Base-by-base conservation (phyloP, 2,329 filamentous ascomycete species). In the Juglanconis juglandina region DNA sequence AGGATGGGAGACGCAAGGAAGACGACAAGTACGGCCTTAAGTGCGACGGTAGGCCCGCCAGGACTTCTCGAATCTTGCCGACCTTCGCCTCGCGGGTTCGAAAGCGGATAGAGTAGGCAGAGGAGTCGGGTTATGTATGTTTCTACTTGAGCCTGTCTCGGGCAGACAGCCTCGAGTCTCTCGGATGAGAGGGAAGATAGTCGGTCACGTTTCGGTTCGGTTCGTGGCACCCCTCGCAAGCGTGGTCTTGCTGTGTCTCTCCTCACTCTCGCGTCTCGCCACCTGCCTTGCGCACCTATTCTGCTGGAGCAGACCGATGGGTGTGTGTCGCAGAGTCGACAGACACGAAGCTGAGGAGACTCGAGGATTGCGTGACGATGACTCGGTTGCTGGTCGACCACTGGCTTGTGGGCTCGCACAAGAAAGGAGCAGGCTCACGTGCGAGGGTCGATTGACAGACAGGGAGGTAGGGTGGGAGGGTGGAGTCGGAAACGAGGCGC, bases 71-170 rank as follows among this genome's bases (percentile, higher is more conserved):
- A 53, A 35, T 52, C 7, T 9, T 44, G 42, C 32, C 55, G 57
- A 53, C 35, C 17, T 34, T 62, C 60, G 57, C 60, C 57, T 62
- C 56, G 47, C 30, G 32, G 53, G 30, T 39, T 46, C 53, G 46
- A 17, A 52, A 52, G 44, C n/a, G 50, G 58, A 24, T 48, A 53
- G 35, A 11, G 33, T 41, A 56, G 47, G 47, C 32, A 34, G 54
- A 17, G 32, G 34, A 10, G 8, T 39, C 33, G 54, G 58, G 37
- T 39, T 51, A 41, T 52, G 58, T 61, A 55, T 57, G 61, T 63
- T 61, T 63, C 58, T 63, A 44, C 47, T 13, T 61, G 61, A 61
- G 47, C 54, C 54, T 61, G 61, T 63, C 61, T 63, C 61, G 58
- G 61, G 50, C 51, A 24, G 44, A 49, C 35, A 32, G 44, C 13